Base-by-base conservation (phyloP, 306 rosid genomes). In the Urtica urens region DNA sequence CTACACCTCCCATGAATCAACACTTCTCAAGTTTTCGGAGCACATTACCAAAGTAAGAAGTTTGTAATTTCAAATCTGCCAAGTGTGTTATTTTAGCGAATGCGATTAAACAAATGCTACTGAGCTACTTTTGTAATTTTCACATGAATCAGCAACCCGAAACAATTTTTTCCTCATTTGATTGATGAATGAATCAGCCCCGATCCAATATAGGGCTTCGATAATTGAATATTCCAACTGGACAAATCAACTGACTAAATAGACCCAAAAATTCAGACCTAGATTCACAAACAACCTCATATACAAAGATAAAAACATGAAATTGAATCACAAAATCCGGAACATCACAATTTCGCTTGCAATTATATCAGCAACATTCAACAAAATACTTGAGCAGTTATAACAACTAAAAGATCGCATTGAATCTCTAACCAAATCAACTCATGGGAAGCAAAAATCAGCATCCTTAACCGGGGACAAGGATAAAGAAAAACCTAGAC, bases 261-360 rank as follows among this genome's bases (percentile, higher is more conserved):
- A 28, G 27, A 10, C 45, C 11, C 28, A 19, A 41, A 14, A 53
- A 15, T 47, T 53, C n/a, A n/a, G n/a, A n/a, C 58, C 37, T 10
- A 62, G 57, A 60, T 63, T 66, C 48, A 52, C 40, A 57, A 40
- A 20, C 42, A 51, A 16, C 16, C 16, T 19, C 10, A 24, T 13
- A 34, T 19, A 51, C 37, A 13, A 53, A 38, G 7, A 21, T 53
- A 31, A 31, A 35, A 18, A 43, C 7, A 17, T 17, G 25, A 30
- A 57, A 22, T 15, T 28, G 23, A 51, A 20, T 20, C 21, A 43
- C 48, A 31, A 18, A 59, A 67, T 6, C 47, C 22, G 2, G 22
- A 44, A 44, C 12, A 35, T 3, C 5, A 13, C 5, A 9, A 13
- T 51, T 31, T 29, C 5, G 2, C 6, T 43, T 5, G 22, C 7